These are phyloP conservation scores for Prunus persica DNA, from an alignment of 306 rosid genomes.

Conservation along the genomic window Prunus_persica_NCBIv2 NC_034012.1:12529501-12530000, in stretches of 20 bases:
- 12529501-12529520: slow-evolving; percentile 5
- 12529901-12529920: not conserved
- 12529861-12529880: not conserved
- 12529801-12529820: not conserved
- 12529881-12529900: not conserved
- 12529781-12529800: too few species aligned
- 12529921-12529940: not conserved
- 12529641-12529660: not conserved
- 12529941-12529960: not conserved
- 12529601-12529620: slow-evolving; percentile 5
- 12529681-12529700: not conserved
- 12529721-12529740: too few species aligned
- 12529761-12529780: too few species aligned
- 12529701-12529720: too few species aligned
- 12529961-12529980: not conserved
- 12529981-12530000: not conserved
- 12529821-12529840: too few species aligned
- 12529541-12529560: slow-evolving; percentile 71
- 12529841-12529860: not conserved
- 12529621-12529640: not conserved
- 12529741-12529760: too few species aligned
- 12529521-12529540: slow-evolving; percentile 61
- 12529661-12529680: not conserved
- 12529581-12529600: slow-evolving; percentile 66
- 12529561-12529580: slow-evolving; percentile 85